Evolutionary conservation across 192 early-diverging fungal genomes (phyloP), one percentile per base, ranked within the genome.

Genomic region (Chytriomyces sp.): DNA sequence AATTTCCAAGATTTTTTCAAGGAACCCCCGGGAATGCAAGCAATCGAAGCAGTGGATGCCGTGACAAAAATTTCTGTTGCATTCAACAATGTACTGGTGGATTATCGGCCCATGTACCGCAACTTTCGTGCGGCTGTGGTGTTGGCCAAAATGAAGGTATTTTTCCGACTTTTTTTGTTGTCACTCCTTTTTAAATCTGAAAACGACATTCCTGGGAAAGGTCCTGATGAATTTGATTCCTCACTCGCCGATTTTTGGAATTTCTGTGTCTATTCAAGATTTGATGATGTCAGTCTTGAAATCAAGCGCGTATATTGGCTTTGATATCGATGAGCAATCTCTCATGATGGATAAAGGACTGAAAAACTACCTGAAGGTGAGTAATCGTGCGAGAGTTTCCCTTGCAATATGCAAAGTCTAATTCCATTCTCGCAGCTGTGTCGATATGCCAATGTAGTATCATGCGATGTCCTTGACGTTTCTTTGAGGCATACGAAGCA

Each of bases 111-210:
- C 1, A 46, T 83, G 9, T 64, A 89, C 77, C 82, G 86, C 20
- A 80, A 85, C 5, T 79, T 85, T 0, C 84, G 84, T 7, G 83
- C 88, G 60, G 80, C 86, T 16, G 5, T 91, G 18, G 77, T 84
- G 0, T 47, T 92, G 35, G 91, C 91, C 68, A 84, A 85, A 64
- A 70, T 91, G 64, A 91, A 90, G 85, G 91, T 92, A 78, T 5
- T 44, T 50, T 35, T 6, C 53, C 7, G 45, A 63, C 46, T 10
- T 13, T 26, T 50, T 7, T 7, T 45, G 23, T 50, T 20, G 23
- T 47, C 23, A 63, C 6, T 35, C 45, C 43, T 73, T 53, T 24
- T 9, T 6, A 24, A 60, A 3, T 74, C 23, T 35, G 35, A 35
- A 35, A 35, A 35, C 35, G 35, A 35, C 35, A 35, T 3, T 35